Conservation (phyloP, 1,139 yeast species). For the Geotrichum armillariae region DNA sequence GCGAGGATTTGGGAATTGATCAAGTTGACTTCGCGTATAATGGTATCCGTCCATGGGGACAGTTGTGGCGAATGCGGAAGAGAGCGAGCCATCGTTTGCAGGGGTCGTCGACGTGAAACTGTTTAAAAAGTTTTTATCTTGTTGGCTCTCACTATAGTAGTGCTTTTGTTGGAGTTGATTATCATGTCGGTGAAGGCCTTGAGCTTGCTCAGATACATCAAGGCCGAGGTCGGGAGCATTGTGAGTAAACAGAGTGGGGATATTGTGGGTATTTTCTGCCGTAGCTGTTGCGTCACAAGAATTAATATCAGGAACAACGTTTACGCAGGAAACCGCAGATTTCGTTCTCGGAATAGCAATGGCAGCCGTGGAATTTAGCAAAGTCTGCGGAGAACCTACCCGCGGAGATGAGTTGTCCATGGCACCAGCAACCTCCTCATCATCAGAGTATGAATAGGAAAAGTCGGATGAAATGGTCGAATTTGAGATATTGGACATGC, state of each 20-base stretch:
- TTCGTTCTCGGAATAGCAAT: neutral
- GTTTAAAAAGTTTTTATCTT: too few relatives aligned
- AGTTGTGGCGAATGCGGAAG: slow-evolving; percentile 25
- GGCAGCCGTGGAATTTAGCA: neutral
- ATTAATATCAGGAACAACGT: neutral
- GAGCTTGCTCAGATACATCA: too few relatives aligned
- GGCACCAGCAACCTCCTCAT: neutral
- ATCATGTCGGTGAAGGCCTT: too few relatives aligned
- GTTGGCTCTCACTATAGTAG: too few relatives aligned
- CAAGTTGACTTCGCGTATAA: slow-evolving; percentile 56
- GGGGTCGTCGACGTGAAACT: neutral
- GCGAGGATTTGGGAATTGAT: slow-evolving; percentile 51
- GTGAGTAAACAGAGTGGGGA: neutral
- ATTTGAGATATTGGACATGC: neutral
- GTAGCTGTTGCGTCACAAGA: neutral
- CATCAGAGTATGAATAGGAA: neutral
- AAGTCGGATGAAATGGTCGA: neutral
- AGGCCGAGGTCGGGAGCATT: neutral
- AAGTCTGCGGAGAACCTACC: neutral
- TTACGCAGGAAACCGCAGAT: too few relatives aligned
- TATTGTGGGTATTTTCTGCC: too few relatives aligned
- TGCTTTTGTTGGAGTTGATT: too few relatives aligned
- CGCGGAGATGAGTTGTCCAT: neutral
- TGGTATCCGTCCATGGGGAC: slow-evolving; percentile 86
- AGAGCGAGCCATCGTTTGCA: neutral